phyloP scores from a whole-genome alignment of 495 filamentous ascomycete species.

The Evansstolkia leycettana region DNA sequence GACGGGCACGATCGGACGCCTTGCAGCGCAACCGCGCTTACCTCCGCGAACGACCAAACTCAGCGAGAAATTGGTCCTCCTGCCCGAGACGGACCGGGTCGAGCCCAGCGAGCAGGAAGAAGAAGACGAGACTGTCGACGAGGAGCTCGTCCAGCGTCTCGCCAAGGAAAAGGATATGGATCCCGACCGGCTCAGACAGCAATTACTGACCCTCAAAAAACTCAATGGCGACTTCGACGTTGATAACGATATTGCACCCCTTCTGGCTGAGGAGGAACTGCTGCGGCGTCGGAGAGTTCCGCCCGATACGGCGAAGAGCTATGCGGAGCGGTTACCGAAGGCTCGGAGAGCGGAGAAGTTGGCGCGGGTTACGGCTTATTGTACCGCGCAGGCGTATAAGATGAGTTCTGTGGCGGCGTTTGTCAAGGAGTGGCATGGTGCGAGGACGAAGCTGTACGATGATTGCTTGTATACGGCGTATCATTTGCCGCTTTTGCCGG shows the following conservation, averaged over 20 bases:
- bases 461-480: slow-evolving; percentile 96
- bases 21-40: slow-evolving; percentile 56
- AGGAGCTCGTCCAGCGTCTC: slow-evolving; percentile 26
- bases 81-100: slow-evolving; percentile 62
- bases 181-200: slow-evolving; percentile 25
- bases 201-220: slow-evolving; percentile 23
- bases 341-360: slow-evolving; percentile 75
- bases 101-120: slow-evolving; percentile 24
- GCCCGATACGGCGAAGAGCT: slow-evolving; percentile 69
- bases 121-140: slow-evolving; percentile 39
- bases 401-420: slow-evolving; percentile 78
- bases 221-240: slow-evolving; percentile 37
- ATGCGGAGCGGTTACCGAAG: slow-evolving; percentile 91
- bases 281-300: slow-evolving; percentile 45
- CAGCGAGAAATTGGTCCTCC: slow-evolving; percentile 87
- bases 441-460: slow-evolving; percentile 95
- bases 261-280: slow-evolving; percentile 69
- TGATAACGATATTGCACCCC: slow-evolving; percentile 55
- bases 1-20: slow-evolving; percentile 20
- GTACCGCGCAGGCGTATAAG: slow-evolving; percentile 87
- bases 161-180: slow-evolving; percentile 26
- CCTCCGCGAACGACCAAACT: slow-evolving; percentile 83
- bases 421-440: slow-evolving; percentile 78
- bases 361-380: slow-evolving; percentile 86
- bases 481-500: slow-evolving; percentile 78